A percentile compares a stretch with the other conserved stretches of the same genome.
Conservation (phyloP, 179 eudicot genomes). For the Sideroxylon spinosum region DNA sequence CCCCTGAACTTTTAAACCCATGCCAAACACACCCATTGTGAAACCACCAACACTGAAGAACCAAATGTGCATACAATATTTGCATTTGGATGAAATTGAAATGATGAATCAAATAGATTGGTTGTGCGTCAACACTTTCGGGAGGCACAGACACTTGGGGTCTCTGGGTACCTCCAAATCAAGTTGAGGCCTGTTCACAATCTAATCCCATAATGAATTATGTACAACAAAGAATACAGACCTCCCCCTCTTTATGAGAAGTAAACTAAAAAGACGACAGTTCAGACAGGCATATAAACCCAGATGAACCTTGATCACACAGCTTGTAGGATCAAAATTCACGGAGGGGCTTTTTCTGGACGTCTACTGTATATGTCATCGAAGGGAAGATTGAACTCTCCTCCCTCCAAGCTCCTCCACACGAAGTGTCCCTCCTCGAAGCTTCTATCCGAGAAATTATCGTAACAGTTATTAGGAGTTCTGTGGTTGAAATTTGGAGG, state of each 20-base stretch:
- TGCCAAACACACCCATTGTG: too few species aligned
- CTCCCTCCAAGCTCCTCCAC: slow-evolving; percentile 51
- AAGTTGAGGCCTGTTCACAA: slow-evolving; percentile 9
- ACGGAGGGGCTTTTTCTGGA: slow-evolving; percentile 21
- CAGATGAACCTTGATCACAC: slow-evolving; percentile 19
- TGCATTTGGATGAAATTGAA: slow-evolving; percentile 1
- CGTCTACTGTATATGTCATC: slow-evolving; percentile 50
- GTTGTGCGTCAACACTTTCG: not conserved
- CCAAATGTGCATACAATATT: not conserved
- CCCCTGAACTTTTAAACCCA: too few species aligned
- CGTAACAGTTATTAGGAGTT: slow-evolving; percentile 21
- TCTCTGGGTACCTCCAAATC: not conserved
- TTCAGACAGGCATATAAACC: too few species aligned
- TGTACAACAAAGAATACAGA: slow-evolving; percentile 47
- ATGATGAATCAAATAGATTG: slow-evolving; percentile 11
- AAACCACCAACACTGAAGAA: too few species aligned
- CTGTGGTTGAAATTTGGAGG: slow-evolving; percentile 49
- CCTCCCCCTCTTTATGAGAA: slow-evolving; percentile 9
- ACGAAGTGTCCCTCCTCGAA: slow-evolving; percentile 43
- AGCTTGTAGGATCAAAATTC: slow-evolving; percentile 27
- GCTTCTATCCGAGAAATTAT: slow-evolving; percentile 39
- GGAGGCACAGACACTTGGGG: not conserved
- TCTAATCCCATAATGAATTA: slow-evolving; percentile 26
- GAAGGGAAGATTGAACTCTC: slow-evolving; percentile 67
- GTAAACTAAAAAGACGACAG: not conserved